Evolutionary conservation across 1,284 basidiomycete species (phyloP), one percentile per base, ranked within the genome.

Genomic region (Cryptococcus maquisensis): DNA sequence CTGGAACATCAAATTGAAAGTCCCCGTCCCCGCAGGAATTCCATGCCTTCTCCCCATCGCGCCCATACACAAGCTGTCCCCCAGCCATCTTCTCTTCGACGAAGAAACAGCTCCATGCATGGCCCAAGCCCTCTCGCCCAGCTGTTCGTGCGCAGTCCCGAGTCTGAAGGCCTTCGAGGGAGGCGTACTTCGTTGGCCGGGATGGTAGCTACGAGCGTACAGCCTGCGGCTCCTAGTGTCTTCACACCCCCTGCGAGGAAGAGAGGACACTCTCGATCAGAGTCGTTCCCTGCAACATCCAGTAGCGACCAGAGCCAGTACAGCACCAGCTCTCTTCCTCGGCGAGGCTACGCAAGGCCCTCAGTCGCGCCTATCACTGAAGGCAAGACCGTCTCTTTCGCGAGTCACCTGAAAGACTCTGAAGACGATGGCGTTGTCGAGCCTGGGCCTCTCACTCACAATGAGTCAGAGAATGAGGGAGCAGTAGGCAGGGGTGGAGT

Each of bases 61-160:
- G 54, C n/a, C 45, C 52, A 24, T 41, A 39, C 39, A 55, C 48
- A 47, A 43, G 45, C 28, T 24, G 18, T 42, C 7, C 44, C 38
- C 41, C 20, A 53, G 40, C 36, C 38, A 41, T 45, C 43, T 40
- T 10, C 55, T 10, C 49, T 51, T 0, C 54, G 66, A 21, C 57
- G 67, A 16, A 61, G 71, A 32, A 68, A 69, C 44, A 69, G 65
- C 52, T 69, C 65, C 1, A 63, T 72, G 3, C 63, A 69, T 37
- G 74, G 73, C 20, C 73, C 74, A 0, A 73, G 70, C 54, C 75
- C 75, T 0, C 62, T 77, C 5, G 75, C 75, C 5, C 59, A 72
- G 46, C 61, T 77, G 20, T 77, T 76, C 52, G 66, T 75, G 8
- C 47, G 59, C 4, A 52, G 57, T 35, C 41, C 58, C 23, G 24